phyloP scores from a whole-genome alignment of 2,329 filamentous ascomycete species.

The Volutella citrinella region DNA sequence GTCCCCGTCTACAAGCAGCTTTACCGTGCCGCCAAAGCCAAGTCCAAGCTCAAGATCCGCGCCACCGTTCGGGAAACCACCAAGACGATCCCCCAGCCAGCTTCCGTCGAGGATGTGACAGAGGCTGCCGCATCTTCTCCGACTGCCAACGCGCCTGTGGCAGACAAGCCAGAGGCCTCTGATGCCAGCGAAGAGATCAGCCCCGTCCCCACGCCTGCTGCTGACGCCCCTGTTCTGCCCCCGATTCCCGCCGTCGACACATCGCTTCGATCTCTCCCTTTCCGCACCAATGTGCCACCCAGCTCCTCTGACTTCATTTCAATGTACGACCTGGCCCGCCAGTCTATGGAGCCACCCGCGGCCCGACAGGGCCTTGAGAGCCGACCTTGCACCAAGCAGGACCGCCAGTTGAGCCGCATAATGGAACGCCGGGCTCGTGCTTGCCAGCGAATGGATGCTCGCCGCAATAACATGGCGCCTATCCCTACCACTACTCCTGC shows the following conservation, averaged over 20 bases:
- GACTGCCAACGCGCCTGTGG: constrained; percentile 6
- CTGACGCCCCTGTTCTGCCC: constrained; percentile 18
- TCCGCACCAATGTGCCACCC: constrained; percentile 21
- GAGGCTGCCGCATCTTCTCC: constrained; percentile 23
- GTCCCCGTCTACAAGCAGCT: constrained; percentile 91
- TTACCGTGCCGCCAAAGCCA: constrained; percentile 93
- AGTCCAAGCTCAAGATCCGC: constrained; percentile 91
- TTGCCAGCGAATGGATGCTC: constrained; percentile 5
- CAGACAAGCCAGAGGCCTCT: constrained; percentile 9
- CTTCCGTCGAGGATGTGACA: constrained; percentile 51
- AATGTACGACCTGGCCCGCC: constrained; percentile 26
- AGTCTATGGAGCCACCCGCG: constrained; percentile 19
- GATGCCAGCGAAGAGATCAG: constrained; percentile 12
- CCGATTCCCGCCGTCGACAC: constrained; percentile 14
- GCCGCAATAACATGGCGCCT: background rate
- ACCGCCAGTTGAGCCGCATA: constrained; percentile 24
- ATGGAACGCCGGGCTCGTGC: constrained; percentile 21
- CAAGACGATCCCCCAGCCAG: constrained; percentile 36
- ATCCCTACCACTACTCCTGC: background rate
- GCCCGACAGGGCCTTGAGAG: constrained; percentile 25
- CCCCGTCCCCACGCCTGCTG: constrained; percentile 14
- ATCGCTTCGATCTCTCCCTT: constrained; percentile 19
- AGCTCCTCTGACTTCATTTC: constrained; percentile 25
- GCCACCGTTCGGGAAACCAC: constrained; percentile 50
- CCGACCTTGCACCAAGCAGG: too few species aligned